These are phyloP conservation scores for Monosporozyma yasuniensis DNA, from an alignment of 805 yeast species.

Conservation along the genomic window DNA sequence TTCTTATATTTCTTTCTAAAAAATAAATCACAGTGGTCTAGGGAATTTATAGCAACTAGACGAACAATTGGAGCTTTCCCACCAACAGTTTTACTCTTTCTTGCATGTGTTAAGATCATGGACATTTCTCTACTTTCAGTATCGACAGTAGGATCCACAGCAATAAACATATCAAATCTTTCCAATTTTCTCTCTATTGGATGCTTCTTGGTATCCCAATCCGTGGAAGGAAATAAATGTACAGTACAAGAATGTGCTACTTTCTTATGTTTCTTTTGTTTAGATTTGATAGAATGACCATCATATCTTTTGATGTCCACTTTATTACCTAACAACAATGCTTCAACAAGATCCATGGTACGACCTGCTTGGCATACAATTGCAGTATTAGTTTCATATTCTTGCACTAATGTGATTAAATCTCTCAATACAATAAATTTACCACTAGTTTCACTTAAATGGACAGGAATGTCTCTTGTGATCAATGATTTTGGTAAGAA, in stretches of 20 bases:
- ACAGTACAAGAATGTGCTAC: constrained; percentile 28
- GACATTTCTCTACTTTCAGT: constrained; percentile 29
- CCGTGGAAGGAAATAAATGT: constrained; percentile 38
- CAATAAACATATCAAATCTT: constrained; percentile 50
- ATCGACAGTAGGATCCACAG: constrained; percentile 56
- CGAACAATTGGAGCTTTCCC: constrained; percentile 49
- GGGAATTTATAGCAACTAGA: constrained; percentile 67
- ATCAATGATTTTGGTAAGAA: constrained; percentile 73
- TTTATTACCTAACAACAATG: constrained; percentile 54
- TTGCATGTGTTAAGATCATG: constrained; percentile 21
- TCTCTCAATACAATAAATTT: constrained; percentile 67
- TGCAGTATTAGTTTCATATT: constrained; percentile 46
- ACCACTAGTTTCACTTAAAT: constrained; percentile 72
- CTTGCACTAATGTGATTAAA: constrained; percentile 47
- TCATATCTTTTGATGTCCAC: constrained; percentile 49
- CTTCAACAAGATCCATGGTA: constrained; percentile 65
- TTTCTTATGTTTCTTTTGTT: constrained; percentile 29
- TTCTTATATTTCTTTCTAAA: constrained; percentile 32
- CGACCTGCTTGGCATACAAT: constrained; percentile 62
- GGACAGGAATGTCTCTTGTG: constrained; percentile 59
- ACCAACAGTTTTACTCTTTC: constrained; percentile 21
- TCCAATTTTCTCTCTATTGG: constrained; percentile 15
- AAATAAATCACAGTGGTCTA: constrained; percentile 67
- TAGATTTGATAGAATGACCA: constrained; percentile 49
- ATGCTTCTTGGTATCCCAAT: constrained; percentile 7